Percentiles rank a stretch among this genome's conserved stretches.
phyloP scores from a whole-genome alignment of 176 grass and related monocot genomes.

The Secale cereale region DNA sequence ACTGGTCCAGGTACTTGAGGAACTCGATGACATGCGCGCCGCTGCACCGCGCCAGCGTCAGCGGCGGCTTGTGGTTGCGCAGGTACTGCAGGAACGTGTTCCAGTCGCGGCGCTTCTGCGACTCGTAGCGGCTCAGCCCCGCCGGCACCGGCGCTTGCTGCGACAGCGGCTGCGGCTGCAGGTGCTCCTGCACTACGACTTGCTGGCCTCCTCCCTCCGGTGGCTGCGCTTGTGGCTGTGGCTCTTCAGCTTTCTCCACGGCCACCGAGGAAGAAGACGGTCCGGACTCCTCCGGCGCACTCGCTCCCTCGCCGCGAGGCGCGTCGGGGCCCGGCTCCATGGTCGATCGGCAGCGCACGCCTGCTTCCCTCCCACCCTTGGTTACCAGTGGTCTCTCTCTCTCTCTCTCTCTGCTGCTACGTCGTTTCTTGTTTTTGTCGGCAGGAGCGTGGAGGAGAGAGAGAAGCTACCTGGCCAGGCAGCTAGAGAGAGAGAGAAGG shows the following conservation, averaged over 20 bases:
- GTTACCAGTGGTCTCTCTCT: background rate
- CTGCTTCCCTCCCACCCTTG: background rate
- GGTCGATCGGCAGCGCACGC: background rate
- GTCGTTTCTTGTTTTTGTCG: background rate
- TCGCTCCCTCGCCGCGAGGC: conserved; percentile 14
- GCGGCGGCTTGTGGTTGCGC: conserved; percentile 81
- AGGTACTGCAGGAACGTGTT: conserved; percentile 96
- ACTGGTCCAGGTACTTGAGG: conserved; percentile 85
- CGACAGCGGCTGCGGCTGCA: conserved; percentile 32
- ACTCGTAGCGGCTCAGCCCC: conserved; percentile 74
- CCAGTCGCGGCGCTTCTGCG: conserved; percentile 94
- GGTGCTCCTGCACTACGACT: background rate
- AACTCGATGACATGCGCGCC: conserved; percentile 87
- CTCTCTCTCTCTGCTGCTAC: background rate
- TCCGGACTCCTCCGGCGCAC: conserved; percentile 12
- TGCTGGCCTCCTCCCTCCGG: background rate
- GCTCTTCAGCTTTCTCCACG: conserved; percentile 12
- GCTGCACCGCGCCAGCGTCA: conserved; percentile 66
- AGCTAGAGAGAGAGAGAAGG: conserved; percentile 13
- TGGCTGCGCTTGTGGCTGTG: conserved; percentile 6
- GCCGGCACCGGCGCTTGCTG: conserved; percentile 12
- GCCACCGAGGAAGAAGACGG: conserved; percentile 14
- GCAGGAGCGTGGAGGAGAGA: background rate
- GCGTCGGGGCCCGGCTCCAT: conserved; percentile 59
- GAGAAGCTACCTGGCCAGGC: background rate